These are phyloP conservation scores for Volvariella surrecta DNA, from an alignment of 1,284 basidiomycete species.

Conservation along the genomic window DNA sequence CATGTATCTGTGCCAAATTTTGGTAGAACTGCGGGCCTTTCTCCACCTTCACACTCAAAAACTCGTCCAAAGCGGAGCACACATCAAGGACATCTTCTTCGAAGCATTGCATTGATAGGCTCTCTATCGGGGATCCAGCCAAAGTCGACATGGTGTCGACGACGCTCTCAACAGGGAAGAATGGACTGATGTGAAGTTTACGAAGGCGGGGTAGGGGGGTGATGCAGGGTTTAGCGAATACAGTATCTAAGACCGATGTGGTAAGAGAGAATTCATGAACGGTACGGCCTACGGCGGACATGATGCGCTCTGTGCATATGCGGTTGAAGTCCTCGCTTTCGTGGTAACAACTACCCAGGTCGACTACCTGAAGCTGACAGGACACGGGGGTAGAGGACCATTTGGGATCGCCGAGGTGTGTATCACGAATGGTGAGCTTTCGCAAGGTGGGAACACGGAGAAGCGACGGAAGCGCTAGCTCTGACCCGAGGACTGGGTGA, in stretches of 20 bases:
- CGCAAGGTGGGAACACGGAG: conserved; percentile 52
- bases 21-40: conserved; percentile 36
- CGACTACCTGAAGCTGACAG: conserved; percentile 47
- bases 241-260: conserved; percentile 36
- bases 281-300: conserved; percentile 44
- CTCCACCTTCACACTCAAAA: conserved; percentile 42
- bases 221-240: conserved; percentile 29
- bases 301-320: conserved; percentile 47
- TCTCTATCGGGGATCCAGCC: conserved; percentile 52
- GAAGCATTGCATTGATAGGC: conserved; percentile 47
- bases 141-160: conserved; percentile 51
- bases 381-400: conserved; percentile 41
- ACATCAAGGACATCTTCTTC: conserved; percentile 52
- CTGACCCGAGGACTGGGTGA: conserved; percentile 44
- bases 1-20: conserved; percentile 30
- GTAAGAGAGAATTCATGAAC: conserved; percentile 46
- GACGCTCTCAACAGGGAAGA: conserved; percentile 52
- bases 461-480: conserved; percentile 56
- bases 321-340: conserved; percentile 45
- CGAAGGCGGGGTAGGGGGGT: background rate
- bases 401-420: conserved; percentile 55
- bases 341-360: conserved; percentile 50
- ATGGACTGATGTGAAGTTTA: conserved; percentile 5
- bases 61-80: conserved; percentile 44
- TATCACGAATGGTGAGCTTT: conserved; percentile 57